Base-by-base conservation (phyloP, 2,329 filamentous ascomycete genomes). In the Cladosporium velox region DNA sequence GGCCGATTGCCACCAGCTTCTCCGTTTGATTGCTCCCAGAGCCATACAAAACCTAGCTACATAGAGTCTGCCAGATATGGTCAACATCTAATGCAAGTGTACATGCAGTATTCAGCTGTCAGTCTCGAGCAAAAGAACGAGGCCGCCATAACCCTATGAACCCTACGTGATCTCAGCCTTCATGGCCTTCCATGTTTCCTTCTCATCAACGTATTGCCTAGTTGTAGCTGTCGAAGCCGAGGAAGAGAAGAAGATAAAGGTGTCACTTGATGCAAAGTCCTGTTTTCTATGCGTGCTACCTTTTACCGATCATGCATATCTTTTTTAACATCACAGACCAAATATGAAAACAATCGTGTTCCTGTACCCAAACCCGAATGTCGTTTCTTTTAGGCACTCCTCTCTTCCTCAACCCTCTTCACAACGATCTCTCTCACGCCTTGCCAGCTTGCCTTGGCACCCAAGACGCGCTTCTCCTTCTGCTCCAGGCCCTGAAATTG, bases 401-500 rank as follows among this genome's bases (percentile, higher is more conserved):
- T 64, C 64, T 78, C 77, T 35, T 73, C 70, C 66, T 85, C 88
- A 10, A 96, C 91, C 77, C 93, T 88, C 68, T 85, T 84, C 77
- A 89, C 87, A 5, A 97, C 88, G 69, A 96, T 85, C 73, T 89
- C 87, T 69, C 92, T 83, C 21, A 97, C 90, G 26, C 85, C 87
- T 77, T 90, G 82, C 89, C 91, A 94, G 58, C 88, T 87, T 68
- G 83, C 82, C 51, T 86, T 86, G 24, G 93, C 88, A 51, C 85
- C 82, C 4, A 85, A 88, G 15, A 96, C 88, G 58, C 91, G 85
- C 79, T 86, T 90, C 77, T 93, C 89, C 80, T 89, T 88, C 73
- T 88, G 80, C 75, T 93, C 89, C 0, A 98, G 81, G 0, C 91
- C 94, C 38, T 90, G 81, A 75, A 97, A 95, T 79, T 97, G 91